These are phyloP conservation scores for Alternaria burnsii DNA, from an alignment of 2,329 filamentous ascomycete genomes.

Conservation along the genomic window DNA sequence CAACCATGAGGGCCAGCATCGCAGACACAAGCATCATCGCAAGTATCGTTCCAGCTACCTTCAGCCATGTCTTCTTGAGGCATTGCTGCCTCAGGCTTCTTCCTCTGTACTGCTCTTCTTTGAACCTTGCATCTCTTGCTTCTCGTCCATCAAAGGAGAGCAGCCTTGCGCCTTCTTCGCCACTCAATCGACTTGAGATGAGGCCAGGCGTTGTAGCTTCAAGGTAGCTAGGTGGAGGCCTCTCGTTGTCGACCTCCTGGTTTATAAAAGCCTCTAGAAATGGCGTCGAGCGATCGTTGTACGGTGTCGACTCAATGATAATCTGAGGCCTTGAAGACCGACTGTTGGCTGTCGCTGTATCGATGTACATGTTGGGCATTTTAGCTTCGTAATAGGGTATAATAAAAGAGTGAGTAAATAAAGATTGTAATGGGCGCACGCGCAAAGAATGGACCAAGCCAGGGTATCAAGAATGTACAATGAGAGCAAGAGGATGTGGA, in stretches of 20 bases:
- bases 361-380: slow-evolving; percentile 40
- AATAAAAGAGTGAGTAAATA: slow-evolving; percentile 2
- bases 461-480: slow-evolving; percentile 10
- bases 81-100: slow-evolving; percentile 32
- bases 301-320: slow-evolving; percentile 24
- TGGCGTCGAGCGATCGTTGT: slow-evolving; percentile 33
- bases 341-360: slow-evolving; percentile 44
- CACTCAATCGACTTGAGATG: slow-evolving; percentile 37
- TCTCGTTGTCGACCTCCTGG: slow-evolving; percentile 22
- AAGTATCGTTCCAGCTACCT: slow-evolving; percentile 30
- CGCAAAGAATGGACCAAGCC: slow-evolving; percentile 3
- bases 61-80: slow-evolving; percentile 32
- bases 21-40: slow-evolving; percentile 33
- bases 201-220: slow-evolving; percentile 48
- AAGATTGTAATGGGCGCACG: slow-evolving; percentile 7
- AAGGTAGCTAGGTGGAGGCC: slow-evolving; percentile 40
- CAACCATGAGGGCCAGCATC: slow-evolving; percentile 33
- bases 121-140: slow-evolving; percentile 28
- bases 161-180: slow-evolving; percentile 43
- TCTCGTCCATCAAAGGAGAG: slow-evolving; percentile 31
- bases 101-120: slow-evolving; percentile 34
- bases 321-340: slow-evolving; percentile 30
- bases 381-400: neutral
- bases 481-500: slow-evolving; percentile 8
- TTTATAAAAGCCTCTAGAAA: slow-evolving; percentile 37